Base-by-base conservation (phyloP, 2,329 filamentous ascomycete genomes). In the Incumbomyces lentus region DNA sequence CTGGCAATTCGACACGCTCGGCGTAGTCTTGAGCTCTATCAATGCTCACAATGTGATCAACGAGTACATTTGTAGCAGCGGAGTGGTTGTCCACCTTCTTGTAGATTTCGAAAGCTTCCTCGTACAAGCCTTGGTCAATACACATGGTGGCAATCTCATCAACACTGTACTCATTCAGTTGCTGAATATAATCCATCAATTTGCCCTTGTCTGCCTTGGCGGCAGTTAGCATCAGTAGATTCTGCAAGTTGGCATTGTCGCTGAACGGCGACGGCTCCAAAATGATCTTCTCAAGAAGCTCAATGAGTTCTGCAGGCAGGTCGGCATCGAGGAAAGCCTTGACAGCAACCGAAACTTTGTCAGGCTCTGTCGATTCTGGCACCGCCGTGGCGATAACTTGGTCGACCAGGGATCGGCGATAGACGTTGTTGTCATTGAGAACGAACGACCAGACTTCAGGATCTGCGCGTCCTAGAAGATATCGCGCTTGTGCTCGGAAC, bases 231-330 rank as follows among this genome's bases (percentile, higher is more conserved):
- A 98, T 86, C 51, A 98, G 79, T 50, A 98, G 70, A 67, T 98
- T 98, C 68, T 98, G 93, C 48, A 98, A 74, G 64, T 86, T 95
- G 60, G 87, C 79, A 67, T 98, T 98, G 69, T 98, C 93, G 59
- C 87, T 95, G 74, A 98, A 98, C 4, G 86, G 86, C 3, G 90
- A 94, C n/a, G 92, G 93, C 73, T 98, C 92, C n/a, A 98, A 73
- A 29, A 98, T 90, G 56, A 98, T 98, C 80, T 96, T 98, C 74
- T 98, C 93, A 14, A 98, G 77, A 32, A 98, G 79, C 66, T 98
- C 93, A 59, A 98, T 96, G 43, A 98, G 77, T 71, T 98, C 92
- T 3, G 82, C 81, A 7, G 92, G 92, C 55, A 98, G 75, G 61
- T 98, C 92, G 47, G 85, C 86, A 55, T 84, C 81, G 44, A 98